phyloP scores from a whole-genome alignment of 1,139 yeast species.

The Geotrichum klebahnii region DNA sequence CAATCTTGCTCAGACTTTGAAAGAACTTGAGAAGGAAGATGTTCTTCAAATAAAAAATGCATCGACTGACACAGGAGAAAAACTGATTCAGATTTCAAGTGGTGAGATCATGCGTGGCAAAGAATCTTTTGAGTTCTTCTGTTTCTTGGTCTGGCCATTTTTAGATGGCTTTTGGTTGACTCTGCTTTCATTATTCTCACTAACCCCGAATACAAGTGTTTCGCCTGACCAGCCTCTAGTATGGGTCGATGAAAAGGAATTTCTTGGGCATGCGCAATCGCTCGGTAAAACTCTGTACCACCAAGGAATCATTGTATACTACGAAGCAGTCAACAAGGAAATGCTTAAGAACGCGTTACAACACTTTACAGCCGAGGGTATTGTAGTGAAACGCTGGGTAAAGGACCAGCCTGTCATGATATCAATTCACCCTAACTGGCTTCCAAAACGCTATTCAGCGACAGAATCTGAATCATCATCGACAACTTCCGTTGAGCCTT shows the following conservation, averaged over 20 bases:
- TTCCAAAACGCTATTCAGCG: constrained; percentile 22
- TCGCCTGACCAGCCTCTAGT: constrained; percentile 19
- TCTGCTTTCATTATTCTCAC: constrained; percentile 39
- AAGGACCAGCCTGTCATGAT: constrained; percentile 24
- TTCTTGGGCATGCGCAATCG: constrained; percentile 38
- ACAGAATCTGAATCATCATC: neutral
- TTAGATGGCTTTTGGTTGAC: constrained; percentile 46
- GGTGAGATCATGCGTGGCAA: constrained; percentile 37
- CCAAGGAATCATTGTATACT: constrained; percentile 43
- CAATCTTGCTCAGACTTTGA: constrained; percentile 37
- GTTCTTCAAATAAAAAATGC: constrained; percentile 26
- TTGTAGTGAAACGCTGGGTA: constrained; percentile 29
- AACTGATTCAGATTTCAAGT: constrained; percentile 10
- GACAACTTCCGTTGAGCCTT: neutral
- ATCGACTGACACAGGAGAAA: constrained; percentile 14
- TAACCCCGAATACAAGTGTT: constrained; percentile 31
- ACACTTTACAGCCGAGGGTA: constrained; percentile 39
- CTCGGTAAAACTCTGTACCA: constrained; percentile 44
- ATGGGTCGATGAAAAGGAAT: constrained; percentile 37
- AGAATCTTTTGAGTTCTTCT: constrained; percentile 43
- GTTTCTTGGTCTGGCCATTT: constrained; percentile 45
- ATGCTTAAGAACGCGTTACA: constrained; percentile 40
- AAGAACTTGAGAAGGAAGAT: constrained; percentile 34
- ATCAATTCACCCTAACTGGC: constrained; percentile 27
- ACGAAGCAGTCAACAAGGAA: constrained; percentile 45